Evolutionary conservation across 805 yeast genomes (phyloP).

Genomic region (Candida taoyuanica): DNA sequence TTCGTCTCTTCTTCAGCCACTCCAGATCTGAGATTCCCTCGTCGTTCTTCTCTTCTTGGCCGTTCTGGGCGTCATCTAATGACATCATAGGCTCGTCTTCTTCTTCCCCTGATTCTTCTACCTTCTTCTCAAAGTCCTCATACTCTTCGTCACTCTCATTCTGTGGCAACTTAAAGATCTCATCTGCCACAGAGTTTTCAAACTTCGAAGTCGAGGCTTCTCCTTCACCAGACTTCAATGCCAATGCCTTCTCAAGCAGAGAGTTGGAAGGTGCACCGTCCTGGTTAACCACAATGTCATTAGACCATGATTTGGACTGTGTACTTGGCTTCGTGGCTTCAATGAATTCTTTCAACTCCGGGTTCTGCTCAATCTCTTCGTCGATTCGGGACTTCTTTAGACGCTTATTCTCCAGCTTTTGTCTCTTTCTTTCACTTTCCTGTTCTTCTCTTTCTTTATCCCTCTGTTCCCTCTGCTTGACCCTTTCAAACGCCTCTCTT

Average conservation of each 20-base stretch:
- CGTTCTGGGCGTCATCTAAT: conserved; percentile 26
- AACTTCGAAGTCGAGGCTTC: conserved; percentile 14
- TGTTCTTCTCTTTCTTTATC: conserved; percentile 35
- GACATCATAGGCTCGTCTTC: conserved; percentile 50
- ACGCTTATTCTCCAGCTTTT: conserved; percentile 28
- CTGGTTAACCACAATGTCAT: conserved; percentile 33
- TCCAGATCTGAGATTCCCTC: conserved; percentile 69
- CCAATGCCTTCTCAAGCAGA: conserved; percentile 36
- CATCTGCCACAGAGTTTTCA: conserved; percentile 24
- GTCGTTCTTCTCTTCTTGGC: conserved; percentile 31
- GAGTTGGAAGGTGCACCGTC: conserved; percentile 34
- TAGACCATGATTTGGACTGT: conserved; percentile 72
- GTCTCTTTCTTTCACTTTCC: conserved; percentile 32
- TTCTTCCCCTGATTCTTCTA: conserved; percentile 36
- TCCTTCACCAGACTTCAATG: conserved; percentile 28
- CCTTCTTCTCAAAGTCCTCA: conserved; percentile 29
- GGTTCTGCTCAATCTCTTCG: conserved; percentile 57
- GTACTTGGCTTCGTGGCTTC: conserved; percentile 76
- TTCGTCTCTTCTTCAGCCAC: conserved; percentile 77
- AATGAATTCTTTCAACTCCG: conserved; percentile 72
- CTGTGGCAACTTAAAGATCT: conserved; percentile 27
- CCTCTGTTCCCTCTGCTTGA: conserved; percentile 46
- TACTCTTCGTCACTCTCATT: conserved; percentile 45
- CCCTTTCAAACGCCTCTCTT: conserved; percentile 44
- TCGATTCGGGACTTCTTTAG: conserved; percentile 38